Evolutionary conservation across 225 moss, liverwort and hornwort species (phyloP).

Genomic region (Lunularia cruciata): DNA sequence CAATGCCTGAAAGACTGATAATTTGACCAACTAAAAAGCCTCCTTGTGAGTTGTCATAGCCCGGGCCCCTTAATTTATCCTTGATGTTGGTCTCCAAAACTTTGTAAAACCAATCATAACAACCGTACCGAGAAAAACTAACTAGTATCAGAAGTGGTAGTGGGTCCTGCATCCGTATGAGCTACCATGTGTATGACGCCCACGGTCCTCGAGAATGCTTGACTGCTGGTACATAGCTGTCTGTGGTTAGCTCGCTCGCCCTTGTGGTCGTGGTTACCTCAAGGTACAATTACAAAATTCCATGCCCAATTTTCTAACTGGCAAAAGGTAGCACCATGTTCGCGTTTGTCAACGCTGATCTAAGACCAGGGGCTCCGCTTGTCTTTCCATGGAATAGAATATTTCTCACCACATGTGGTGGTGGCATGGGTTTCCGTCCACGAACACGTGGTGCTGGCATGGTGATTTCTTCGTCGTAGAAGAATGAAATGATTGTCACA

Average conservation of each 20-base stretch:
- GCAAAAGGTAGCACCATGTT: background rate
- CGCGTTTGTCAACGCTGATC: slow-evolving; percentile 11
- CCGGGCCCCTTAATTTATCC: background rate
- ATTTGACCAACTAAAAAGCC: slow-evolving; percentile 2
- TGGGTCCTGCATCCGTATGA: background rate
- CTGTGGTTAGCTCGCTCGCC: background rate
- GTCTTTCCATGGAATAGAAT: background rate
- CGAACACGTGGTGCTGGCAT: slow-evolving; percentile 12
- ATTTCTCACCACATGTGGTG: slow-evolving; percentile 2
- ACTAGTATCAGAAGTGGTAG: background rate
- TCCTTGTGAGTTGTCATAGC: background rate
- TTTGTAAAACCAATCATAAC: background rate
- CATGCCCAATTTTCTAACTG: slow-evolving; percentile 8
- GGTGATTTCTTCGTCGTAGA: background rate
- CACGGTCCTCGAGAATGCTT: background rate
- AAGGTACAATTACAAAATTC: background rate
- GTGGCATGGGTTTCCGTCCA: background rate
- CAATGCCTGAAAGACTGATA: background rate
- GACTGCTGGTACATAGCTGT: background rate
- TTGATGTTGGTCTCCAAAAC: background rate
- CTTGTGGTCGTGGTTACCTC: background rate
- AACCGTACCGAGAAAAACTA: background rate
- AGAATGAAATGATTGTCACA: slow-evolving; percentile 1
- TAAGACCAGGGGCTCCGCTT: background rate
- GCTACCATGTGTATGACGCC: background rate